Evolutionary conservation across 2,329 filamentous ascomycete species (phyloP), one percentile per base, ranked within the genome.

Genomic region (Aspergillus sp.): DNA sequence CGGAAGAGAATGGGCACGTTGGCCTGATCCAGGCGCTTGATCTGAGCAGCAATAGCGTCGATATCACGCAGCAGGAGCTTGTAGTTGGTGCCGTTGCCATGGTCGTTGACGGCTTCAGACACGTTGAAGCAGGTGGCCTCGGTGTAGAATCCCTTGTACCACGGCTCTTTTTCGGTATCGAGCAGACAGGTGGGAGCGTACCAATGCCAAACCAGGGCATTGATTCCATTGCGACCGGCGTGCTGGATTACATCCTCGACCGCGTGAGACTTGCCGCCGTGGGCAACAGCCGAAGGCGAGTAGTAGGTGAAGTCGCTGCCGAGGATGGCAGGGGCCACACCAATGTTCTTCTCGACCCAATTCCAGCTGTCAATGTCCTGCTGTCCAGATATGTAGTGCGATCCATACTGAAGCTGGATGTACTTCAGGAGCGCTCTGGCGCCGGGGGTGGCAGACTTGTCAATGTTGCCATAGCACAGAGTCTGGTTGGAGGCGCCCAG

Each of bases 191-290:
- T 52, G 5, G 60, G 60, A 8, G 60, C 48, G 9, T 52, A 45
- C 60, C 60, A 62, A 21, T 62, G 60, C 60, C 60, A 62, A 15
- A 59, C 57, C 12, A 62, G 12, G 21, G 60, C 58, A 12, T 59
- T 60, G 30, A 62, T 62, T 2, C 57, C 60, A 4, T 45, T 45
- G 8, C 39, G 57, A n/a, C 58, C 9, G 13, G 49, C 36, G 30
- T 53, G 53, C 13, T 52, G 13, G 53, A 62, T 57, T 17, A 47
- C 60, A 45, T 62, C 60, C 28, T 62, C 60, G 21, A 57, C 43
- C 30, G 60, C 19, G 13, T 51, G 21, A 23, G 52, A 51, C 13
- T 51, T 56, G n/a, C 41, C 13, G 15, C 60, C 60, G 17, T 30
- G 60, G 23, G 28, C 38, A 61, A 49, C 56, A 49, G 32, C 32